Base-by-base conservation (phyloP, 768 basidiomycete species). In the Favolaschia claudopus region DNA sequence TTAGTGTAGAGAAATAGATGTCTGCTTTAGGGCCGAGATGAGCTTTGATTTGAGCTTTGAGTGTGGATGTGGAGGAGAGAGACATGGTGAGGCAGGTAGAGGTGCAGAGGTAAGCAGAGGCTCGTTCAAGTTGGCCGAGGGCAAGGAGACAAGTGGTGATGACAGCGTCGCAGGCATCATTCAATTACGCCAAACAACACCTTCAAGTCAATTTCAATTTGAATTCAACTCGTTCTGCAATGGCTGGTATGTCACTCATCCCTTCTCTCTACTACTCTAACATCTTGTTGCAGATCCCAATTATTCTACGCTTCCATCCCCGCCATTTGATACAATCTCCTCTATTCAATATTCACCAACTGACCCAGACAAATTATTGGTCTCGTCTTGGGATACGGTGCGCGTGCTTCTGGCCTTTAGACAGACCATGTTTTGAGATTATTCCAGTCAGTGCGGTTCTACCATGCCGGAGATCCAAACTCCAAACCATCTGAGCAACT, bases 351-450 rank as follows among this genome's bases (percentile, higher is more conserved):
- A 91, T 74, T 93, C 94, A 20, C 91, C 94, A 1, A 81, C 82
- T 4, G 85, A 91, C 70, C 89, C 95, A 3, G 82, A 90, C 52
- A 87, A 90, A 19, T 76, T 99, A 1, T 76, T 98, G 0, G 92
- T 92, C 17, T 86, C 93, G 13, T 90, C 92, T 59, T 99, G 96
- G 96, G 96, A 99, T 74, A 86, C 92, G 22, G 85, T 83, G 67
- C 27, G 77, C 65, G 5, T 40, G 24, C 19, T 38, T 55, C 51
- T 54, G 45, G 42, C 24, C 39, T 27, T 33, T 57, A 40, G 53
- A 51, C 33, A 27, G 9, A 38, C 43, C 55, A 63, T 28, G 10
- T 14, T 42, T 4, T 27, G 38, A 31, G 52, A 57, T 17, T 43
- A 25, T n/a, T 17, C 20, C 54, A 79, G 75, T 76, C 78, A 13